These are phyloP conservation scores for Wolfiporia cocos DNA, from an alignment of 1,284 basidiomycete species.

Conservation along the genomic window DNA sequence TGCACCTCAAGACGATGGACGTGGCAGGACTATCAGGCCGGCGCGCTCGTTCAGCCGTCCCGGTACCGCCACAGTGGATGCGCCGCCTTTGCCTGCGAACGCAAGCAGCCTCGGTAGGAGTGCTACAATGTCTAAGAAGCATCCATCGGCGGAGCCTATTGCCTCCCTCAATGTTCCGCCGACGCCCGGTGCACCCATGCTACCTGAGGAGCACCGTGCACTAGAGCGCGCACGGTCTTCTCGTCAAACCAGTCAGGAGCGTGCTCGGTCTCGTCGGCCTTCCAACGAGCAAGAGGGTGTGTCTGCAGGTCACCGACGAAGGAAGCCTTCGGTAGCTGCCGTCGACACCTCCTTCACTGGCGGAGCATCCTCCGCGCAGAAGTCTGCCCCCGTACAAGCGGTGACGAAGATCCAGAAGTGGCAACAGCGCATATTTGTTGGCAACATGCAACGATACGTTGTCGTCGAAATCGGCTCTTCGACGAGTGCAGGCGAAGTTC, in stretches of 20 bases:
- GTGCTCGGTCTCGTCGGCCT: slow-evolving; percentile 4
- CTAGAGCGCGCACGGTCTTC: slow-evolving; percentile 21
- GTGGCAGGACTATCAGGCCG: slow-evolving; percentile 34
- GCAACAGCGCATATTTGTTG: slow-evolving; percentile 70
- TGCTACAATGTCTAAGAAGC: slow-evolving; percentile 1
- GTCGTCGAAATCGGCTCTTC: slow-evolving; percentile 56
- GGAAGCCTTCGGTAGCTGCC: slow-evolving; percentile 3
- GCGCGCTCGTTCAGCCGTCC: slow-evolving; percentile 56
- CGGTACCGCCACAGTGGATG: slow-evolving; percentile 10
- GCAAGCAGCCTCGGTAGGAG: slow-evolving; percentile 1
- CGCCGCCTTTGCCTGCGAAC: slow-evolving; percentile 12
- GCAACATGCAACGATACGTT: slow-evolving; percentile 67
- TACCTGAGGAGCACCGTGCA: slow-evolving; percentile 7
- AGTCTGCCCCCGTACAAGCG: slow-evolving; percentile 13
- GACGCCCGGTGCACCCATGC: slow-evolving; percentile 6
- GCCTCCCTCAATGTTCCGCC: not conserved
- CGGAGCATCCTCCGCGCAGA: slow-evolving; percentile 17
- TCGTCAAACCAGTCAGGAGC: slow-evolving; percentile 22
- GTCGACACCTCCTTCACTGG: no score
- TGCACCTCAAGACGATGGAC: slow-evolving; percentile 12
- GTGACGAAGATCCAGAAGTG: slow-evolving; percentile 22
- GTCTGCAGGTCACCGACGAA: slow-evolving; percentile 5
- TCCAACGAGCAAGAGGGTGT: slow-evolving; percentile 10
- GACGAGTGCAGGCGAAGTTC: slow-evolving; percentile 61
- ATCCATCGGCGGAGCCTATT: not conserved